Conservation (phyloP, 2,329 filamentous ascomycete species). For the Neonectria sp. region DNA sequence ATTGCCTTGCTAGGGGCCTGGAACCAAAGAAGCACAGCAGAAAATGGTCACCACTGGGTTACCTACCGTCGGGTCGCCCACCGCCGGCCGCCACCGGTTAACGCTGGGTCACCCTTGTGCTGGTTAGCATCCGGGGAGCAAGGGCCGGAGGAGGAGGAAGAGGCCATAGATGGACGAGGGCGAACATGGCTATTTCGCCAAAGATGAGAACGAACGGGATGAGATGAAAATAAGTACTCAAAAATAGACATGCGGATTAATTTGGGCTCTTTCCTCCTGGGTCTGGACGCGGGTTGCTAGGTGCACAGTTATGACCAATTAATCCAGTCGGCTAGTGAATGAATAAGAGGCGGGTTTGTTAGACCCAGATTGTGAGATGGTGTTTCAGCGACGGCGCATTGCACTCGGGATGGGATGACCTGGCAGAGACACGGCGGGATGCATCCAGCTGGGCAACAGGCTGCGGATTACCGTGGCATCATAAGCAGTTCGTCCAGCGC, state of each 20-base stretch:
- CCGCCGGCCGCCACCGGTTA: constrained; percentile 5
- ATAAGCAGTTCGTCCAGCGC: not conserved
- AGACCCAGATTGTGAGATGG: constrained; percentile 19
- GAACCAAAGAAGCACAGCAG: constrained; percentile 18
- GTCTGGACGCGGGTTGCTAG: constrained; percentile 7
- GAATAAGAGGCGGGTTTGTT: constrained; percentile 12
- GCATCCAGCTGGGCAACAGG: not conserved
- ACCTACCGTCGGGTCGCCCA: constrained; percentile 16
- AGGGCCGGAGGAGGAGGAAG: constrained; percentile 11
- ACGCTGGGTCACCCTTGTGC: constrained; percentile 22
- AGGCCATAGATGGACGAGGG: not conserved
- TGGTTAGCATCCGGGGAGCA: constrained; percentile 24
- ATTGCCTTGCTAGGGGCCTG: constrained; percentile 20
- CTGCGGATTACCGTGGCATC: constrained; percentile 2
- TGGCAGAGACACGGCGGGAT: constrained; percentile 21
- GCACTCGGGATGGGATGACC: not conserved
- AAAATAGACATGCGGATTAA: not conserved
- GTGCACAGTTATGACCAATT: constrained; percentile 8
- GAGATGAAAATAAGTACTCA: constrained; percentile 12
- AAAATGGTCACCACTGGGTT: constrained; percentile 24
- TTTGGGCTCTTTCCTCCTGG: constrained; percentile 4
- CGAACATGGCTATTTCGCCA: not conserved
- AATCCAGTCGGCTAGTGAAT: constrained; percentile 15
- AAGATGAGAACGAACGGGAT: constrained; percentile 9
- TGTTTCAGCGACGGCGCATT: constrained; percentile 25